A percentile compares a stretch with the other conserved stretches of the same genome.
Evolutionary conservation across 177 flowering plant genomes (phyloP).

Genomic region (Vitis hybrid): DNA sequence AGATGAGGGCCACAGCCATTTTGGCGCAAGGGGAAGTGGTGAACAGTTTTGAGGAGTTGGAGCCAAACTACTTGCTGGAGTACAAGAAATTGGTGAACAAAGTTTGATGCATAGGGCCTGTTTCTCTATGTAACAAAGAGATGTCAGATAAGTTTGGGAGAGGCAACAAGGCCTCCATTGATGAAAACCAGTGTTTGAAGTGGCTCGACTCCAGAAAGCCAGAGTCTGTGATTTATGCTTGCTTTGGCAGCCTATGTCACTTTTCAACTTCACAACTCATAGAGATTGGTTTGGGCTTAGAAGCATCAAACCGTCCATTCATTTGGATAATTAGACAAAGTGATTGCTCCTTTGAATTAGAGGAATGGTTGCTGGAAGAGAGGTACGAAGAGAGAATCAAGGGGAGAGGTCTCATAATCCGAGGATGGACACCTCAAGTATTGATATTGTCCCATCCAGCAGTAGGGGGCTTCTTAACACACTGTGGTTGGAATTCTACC

Average conservation of each 20-base stretch:
- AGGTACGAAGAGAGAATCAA: slow-evolving; percentile 12
- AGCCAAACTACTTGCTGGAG: slow-evolving; percentile 1
- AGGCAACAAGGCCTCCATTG: slow-evolving; percentile 7
- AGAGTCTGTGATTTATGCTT: not conserved
- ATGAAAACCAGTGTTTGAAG: slow-evolving; percentile 1
- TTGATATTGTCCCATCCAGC: slow-evolving; percentile 20
- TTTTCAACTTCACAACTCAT: slow-evolving; percentile 5
- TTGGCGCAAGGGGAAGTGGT: not conserved
- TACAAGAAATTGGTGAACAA: slow-evolving; percentile 4
- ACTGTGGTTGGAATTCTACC: no score
- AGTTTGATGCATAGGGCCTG: slow-evolving; percentile 24
- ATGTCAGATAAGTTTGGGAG: not conserved
- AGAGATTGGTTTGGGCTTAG: slow-evolving; percentile 20
- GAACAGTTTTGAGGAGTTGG: slow-evolving; percentile 12
- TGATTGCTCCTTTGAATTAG: not conserved
- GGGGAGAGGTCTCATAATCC: slow-evolving; percentile 19
- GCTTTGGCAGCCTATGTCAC: not conserved
- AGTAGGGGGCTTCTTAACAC: slow-evolving; percentile 17
- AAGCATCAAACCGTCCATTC: slow-evolving; percentile 18
- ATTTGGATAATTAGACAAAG: slow-evolving; percentile 14
- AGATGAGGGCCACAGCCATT: not conserved
- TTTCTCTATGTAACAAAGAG: slow-evolving; percentile 13
- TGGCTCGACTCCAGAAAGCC: slow-evolving; percentile 14
- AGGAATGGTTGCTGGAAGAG: slow-evolving; percentile 15
- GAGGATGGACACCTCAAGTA: slow-evolving; percentile 27